Evolutionary conservation across 1,139 yeast species (phyloP), one percentile per base, ranked within the genome.

Genomic region (Yamadazyma sp.): DNA sequence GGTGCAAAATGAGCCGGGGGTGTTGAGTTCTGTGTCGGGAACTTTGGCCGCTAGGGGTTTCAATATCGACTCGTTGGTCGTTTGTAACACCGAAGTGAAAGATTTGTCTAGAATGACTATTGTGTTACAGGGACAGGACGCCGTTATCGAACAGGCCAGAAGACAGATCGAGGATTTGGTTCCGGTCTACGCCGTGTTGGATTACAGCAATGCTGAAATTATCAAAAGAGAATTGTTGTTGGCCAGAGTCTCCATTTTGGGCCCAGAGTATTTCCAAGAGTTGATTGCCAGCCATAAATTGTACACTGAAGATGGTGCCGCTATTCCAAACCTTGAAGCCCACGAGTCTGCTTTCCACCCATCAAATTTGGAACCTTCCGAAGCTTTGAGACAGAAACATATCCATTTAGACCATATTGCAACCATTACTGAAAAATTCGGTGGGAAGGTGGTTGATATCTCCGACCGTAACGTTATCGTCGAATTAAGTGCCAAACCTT

Each of bases 1-100:
- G 61, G 98, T 92, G 27, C 98, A 92, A 66, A 91, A 92, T 66
- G 98, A 92, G 68, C 98, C 98, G 4, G 98, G 98, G 73, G 98
- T 92, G 38, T 74, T 92, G 56, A 84, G 96, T 34, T 79, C 94
- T 41, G 88, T 92, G 36, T 86, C 98, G 4, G 96, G 98, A 42
- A 91, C 96, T 37, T 75, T 92, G 53, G 98, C 98, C 28, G 98
- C 97, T 32, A 79, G 98, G 62, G 98, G 98, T 10, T 92, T 92
- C 79, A 92, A 92, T 68, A 92, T 92, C 58, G 98, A 92, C 64
- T 91, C 98, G 7, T 77, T 92, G 53, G 97, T 92, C 44, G 98
- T 92, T 36, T 91, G 97, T 64, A 87, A 84, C 69, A 92, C 98
- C 25, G 98, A 92, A 63, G 98, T 92, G 46, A 83, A 85, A 66